Conservation (phyloP, 352 stramenopile genomes). For the Hyaloperonospora arabidopsidis region DNA sequence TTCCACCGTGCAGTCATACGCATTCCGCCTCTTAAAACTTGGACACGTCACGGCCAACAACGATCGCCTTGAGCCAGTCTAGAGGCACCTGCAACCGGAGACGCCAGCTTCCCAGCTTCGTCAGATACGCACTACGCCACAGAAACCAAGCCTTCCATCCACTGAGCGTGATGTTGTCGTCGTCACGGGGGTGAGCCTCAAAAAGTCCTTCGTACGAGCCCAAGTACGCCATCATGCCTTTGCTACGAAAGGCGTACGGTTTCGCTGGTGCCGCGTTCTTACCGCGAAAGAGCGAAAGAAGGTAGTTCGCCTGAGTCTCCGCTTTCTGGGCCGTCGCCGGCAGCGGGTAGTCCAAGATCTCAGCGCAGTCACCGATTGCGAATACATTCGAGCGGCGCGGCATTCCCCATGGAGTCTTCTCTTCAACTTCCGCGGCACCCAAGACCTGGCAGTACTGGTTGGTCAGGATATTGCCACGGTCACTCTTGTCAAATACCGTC, state of each 20-base stretch:
- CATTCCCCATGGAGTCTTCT: slow-evolving; percentile 51
- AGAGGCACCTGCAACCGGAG: slow-evolving; percentile 93
- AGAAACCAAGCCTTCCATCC: slow-evolving; percentile 88
- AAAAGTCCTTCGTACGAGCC: slow-evolving; percentile 91
- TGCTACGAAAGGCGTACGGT: slow-evolving; percentile 67
- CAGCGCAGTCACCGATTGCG: slow-evolving; percentile 92
- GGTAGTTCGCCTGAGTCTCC: slow-evolving; percentile 62
- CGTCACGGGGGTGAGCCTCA: slow-evolving; percentile 42
- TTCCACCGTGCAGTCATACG: too few relatives aligned
- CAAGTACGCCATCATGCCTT: slow-evolving; percentile 92
- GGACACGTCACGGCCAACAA: slow-evolving; percentile 94
- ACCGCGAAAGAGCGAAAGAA: slow-evolving; percentile 48
- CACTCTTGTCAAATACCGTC: slow-evolving; percentile 64
- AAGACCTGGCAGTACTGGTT: slow-evolving; percentile 81
- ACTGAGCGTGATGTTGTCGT: slow-evolving; percentile 54
- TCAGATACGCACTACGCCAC: slow-evolving; percentile 94
- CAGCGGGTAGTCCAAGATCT: slow-evolving; percentile 78
- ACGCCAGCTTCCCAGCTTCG: slow-evolving; percentile 89
- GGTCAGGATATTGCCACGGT: slow-evolving; percentile 73
- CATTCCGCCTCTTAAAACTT: slow-evolving; percentile 60
- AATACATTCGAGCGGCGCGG: slow-evolving; percentile 84
- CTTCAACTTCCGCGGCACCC: slow-evolving; percentile 49
- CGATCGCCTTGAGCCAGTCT: slow-evolving; percentile 95
- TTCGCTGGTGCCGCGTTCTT: slow-evolving; percentile 40
- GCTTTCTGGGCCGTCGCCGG: slow-evolving; percentile 91